A percentile compares a stretch with the other conserved stretches of the same genome.
Evolutionary conservation across 306 rosid genomes (phyloP).

Genomic region (Quillaja saponaria): DNA sequence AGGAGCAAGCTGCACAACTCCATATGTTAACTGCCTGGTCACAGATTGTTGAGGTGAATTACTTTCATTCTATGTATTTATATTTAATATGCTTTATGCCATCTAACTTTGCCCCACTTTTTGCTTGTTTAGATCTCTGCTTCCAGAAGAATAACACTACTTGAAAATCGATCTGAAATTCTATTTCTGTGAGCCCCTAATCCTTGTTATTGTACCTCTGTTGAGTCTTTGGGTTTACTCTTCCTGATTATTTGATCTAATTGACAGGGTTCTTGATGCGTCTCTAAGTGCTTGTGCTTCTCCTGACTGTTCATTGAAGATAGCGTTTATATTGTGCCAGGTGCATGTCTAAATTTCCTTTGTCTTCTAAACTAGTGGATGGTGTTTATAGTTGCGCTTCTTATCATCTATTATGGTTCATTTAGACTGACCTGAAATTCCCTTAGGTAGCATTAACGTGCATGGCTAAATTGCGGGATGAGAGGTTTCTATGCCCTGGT

Average conservation of each 20-base stretch:
- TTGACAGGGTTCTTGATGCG: constrained; percentile 76
- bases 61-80: constrained; percentile 18
- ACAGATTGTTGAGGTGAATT: constrained; percentile 83
- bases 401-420: constrained; percentile 17
- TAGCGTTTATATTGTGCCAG: constrained; percentile 92
- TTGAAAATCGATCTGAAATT: constrained; percentile 81
- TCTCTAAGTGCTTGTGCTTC: constrained; percentile 89
- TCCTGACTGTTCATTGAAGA: constrained; percentile 89
- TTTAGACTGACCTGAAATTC: constrained; percentile 23
- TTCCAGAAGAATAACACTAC: constrained; percentile 77
- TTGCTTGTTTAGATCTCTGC: constrained; percentile 59
- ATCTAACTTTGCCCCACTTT: constrained; percentile 25
- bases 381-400: constrained; percentile 9
- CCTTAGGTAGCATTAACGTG: constrained; percentile 87
- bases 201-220: constrained; percentile 16
- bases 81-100: constrained; percentile 12
- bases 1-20: constrained; percentile 98
- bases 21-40: constrained; percentile 98
- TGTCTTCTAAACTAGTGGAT: constrained; percentile 11
- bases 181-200: constrained; percentile 73
- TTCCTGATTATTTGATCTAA: constrained; percentile 28
- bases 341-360: constrained; percentile 37
- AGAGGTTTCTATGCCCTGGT: constrained; percentile 81
- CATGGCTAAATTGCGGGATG: constrained; percentile 96
- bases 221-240: constrained; percentile 12